Evolutionary conservation across 2,329 filamentous ascomycete species (phyloP), one percentile per base, ranked within the genome.

Genomic region (Alternaria longipes): DNA sequence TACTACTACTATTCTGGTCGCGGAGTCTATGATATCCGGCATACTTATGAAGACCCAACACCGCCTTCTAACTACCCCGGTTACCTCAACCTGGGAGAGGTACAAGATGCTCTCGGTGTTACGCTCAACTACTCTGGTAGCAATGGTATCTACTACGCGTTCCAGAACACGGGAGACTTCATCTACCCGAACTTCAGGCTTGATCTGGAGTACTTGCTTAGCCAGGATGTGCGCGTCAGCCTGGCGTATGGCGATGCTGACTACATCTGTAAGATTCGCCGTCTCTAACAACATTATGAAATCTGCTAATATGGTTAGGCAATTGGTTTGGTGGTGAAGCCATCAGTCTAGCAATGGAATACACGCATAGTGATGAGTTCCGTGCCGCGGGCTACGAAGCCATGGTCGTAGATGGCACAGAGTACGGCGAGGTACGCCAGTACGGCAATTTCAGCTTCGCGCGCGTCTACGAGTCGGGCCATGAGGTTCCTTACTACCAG

Each of bases 61-160:
- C 90, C 91, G 3, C 56, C 60, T 3, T 54, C 56, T 9, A 54
- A 61, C 26, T 70, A 56, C 41, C 83, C 87, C 0, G 79, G 78
- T 36, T 87, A 85, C 54, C 83, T 94, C 54, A 90, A 91, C 71
- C 83, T 85, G 45, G 82, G 83, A 11, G 66, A 75, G 6, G 82
- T 91, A 1, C 85, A 87, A 62, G 73, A 84, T 20, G 85, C 86
- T 1, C 83, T 92, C 22, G 89, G 89, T 12, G 84, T 89, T 1
- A 85, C 85, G 8, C 74, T 90, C 53, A 89, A 90, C 73, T 89
- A 83, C 70, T 86, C 87, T 0, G 78, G 77, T 20, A 87, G 83
- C 71, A 66, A 70, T 20, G 78, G 80, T 8, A 82, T 89, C 12
- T 81, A 83, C 71, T 82, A 74, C 64, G 81, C 80, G 40, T 85